phyloP scores from a whole-genome alignment of 345 rosid species.

The Ceriops zippeliana region DNA sequence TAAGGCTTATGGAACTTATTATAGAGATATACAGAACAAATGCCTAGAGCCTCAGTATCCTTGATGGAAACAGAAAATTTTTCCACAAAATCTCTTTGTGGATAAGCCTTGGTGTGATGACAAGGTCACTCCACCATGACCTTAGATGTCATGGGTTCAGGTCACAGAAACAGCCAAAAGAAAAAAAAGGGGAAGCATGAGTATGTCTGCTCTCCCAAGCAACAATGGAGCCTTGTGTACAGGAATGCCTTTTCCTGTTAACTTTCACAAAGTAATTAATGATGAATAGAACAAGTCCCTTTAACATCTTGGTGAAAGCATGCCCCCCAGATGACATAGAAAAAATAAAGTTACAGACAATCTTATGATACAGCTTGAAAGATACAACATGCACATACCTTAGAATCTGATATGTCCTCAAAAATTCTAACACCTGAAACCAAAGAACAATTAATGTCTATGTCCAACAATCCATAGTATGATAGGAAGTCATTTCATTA shows the following conservation, averaged over 20 bases:
- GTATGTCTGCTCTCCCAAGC: no score
- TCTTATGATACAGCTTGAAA: not conserved
- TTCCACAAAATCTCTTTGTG: no score
- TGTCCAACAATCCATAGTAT: not conserved
- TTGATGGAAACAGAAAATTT: no score
- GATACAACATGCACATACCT: constrained; percentile 45
- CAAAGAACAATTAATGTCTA: constrained; percentile 3
- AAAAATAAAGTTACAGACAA: not conserved
- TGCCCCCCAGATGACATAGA: not conserved
- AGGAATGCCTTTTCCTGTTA: no score
- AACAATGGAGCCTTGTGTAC: no score
- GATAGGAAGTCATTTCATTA: not conserved
- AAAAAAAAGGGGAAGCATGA: no score
- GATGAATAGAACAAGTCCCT: no score
- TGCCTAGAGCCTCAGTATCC: no score
- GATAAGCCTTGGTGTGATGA: not conserved
- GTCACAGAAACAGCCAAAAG: not conserved
- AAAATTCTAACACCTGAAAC: constrained; percentile 88
- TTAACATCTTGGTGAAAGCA: not conserved
- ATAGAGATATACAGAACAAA: no score
- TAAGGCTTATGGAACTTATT: no score
- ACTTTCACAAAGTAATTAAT: no score
- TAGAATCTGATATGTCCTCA: constrained; percentile 72
- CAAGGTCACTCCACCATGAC: not conserved
- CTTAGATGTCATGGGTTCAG: not conserved